phyloP scores from a whole-genome alignment of 441 rosid species.

The Erysimum cheiri region DNA sequence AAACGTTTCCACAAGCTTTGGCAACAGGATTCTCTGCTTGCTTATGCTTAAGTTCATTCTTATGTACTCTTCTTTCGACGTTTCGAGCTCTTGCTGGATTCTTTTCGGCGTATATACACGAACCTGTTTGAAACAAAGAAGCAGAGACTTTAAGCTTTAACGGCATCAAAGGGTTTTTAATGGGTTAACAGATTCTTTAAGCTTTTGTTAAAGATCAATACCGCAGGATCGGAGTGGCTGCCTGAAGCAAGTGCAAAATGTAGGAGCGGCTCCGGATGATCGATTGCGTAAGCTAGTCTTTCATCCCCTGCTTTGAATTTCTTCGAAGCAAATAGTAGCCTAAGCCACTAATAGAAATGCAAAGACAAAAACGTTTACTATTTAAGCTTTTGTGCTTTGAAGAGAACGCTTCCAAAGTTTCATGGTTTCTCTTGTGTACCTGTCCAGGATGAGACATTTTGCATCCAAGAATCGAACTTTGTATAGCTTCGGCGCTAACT shows the following conservation, averaged over 20 bases:
- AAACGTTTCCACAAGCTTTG: constrained; percentile 79
- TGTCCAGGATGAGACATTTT: constrained; percentile 91
- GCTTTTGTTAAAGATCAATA: constrained; percentile 40
- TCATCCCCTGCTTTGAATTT: constrained; percentile 81
- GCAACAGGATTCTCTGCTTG: constrained; percentile 73
- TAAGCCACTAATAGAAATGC: constrained; percentile 71
- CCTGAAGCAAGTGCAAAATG: constrained; percentile 89
- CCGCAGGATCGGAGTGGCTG: constrained; percentile 95
- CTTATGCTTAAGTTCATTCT: constrained; percentile 70
- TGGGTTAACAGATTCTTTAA: not conserved
- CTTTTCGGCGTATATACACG: constrained; percentile 78
- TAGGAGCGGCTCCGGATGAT: constrained; percentile 72
- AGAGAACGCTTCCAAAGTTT: not conserved
- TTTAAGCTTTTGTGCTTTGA: not conserved
- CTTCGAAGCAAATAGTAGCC: constrained; percentile 66
- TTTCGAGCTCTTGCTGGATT: constrained; percentile 79
- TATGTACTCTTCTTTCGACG: constrained; percentile 85
- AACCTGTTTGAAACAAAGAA: constrained; percentile 53
- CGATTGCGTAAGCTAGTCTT: constrained; percentile 69
- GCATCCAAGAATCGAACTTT: constrained; percentile 78
- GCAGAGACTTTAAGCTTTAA: constrained; percentile 1
- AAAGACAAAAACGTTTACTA: not conserved
- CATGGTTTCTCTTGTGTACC: constrained; percentile 48
- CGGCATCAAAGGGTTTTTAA: not conserved
- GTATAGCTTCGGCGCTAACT: constrained; percentile 79